Evolutionary conservation across 495 filamentous ascomycete genomes (phyloP).

Genomic region (Podospora conica): DNA sequence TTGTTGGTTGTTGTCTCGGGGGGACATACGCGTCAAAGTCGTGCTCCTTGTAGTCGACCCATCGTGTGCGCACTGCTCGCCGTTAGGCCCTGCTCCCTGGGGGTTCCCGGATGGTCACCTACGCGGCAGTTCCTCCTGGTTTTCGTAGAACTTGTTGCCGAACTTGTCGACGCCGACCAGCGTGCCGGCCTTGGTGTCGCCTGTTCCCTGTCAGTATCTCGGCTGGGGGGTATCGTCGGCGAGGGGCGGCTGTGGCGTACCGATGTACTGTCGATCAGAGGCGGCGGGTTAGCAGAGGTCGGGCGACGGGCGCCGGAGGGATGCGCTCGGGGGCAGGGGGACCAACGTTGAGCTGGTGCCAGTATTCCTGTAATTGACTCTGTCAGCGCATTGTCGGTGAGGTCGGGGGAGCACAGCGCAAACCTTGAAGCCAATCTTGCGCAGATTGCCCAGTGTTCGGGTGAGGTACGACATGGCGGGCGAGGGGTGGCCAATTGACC

Average conservation of each 20-base stretch:
- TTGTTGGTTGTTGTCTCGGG: no score
- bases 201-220: constrained; percentile 45
- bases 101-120: constrained; percentile 27
- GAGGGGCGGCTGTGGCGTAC: constrained; percentile 31
- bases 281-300: constrained; percentile 23
- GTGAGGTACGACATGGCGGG: constrained; percentile 85
- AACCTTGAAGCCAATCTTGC: constrained; percentile 83
- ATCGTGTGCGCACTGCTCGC: constrained; percentile 79
- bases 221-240: not conserved
- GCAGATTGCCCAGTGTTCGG: constrained; percentile 79
- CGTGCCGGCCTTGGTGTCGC: constrained; percentile 93
- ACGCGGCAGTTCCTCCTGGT: constrained; percentile 92
- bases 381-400: constrained; percentile 14
- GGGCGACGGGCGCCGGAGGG: not conserved
- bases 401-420: not conserved
- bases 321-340: constrained; percentile 3
- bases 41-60: constrained; percentile 89
- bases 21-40: constrained; percentile 74
- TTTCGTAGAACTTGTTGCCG: constrained; percentile 98
- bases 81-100: constrained; percentile 1
- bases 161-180: constrained; percentile 80
- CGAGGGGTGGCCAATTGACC: constrained; percentile 23
- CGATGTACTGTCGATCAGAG: constrained; percentile 53
- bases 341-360: constrained; percentile 87
- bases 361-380: constrained; percentile 60